phyloP scores from a whole-genome alignment of 371 early-diverging fungal species.

The Mucor racemosus region DNA sequence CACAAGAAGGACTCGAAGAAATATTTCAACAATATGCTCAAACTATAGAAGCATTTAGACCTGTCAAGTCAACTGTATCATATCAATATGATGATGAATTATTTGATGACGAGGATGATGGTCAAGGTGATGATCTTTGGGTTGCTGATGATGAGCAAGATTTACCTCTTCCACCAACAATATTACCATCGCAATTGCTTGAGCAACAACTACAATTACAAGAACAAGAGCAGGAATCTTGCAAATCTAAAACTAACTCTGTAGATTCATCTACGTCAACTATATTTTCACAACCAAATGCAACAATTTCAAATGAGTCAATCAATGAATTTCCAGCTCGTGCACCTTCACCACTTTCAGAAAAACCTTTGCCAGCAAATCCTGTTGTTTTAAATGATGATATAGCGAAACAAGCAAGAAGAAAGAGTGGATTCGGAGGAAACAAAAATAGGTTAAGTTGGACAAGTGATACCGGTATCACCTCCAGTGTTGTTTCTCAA shows the following conservation, averaged over 20 bases:
- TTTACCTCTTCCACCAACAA: neutral
- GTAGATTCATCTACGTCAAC: slow-evolving; percentile 8
- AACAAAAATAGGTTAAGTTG: slow-evolving; percentile 44
- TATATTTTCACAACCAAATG: slow-evolving; percentile 31
- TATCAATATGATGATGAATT: slow-evolving; percentile 31
- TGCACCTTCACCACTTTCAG: slow-evolving; percentile 21
- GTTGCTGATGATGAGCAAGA: slow-evolving; percentile 22
- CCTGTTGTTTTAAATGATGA: slow-evolving; percentile 18
- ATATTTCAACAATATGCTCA: slow-evolving; percentile 53
- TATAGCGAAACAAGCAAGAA: slow-evolving; percentile 21
- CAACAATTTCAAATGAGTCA: slow-evolving; percentile 26
- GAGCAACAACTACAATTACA: neutral
- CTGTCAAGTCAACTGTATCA: slow-evolving; percentile 20
- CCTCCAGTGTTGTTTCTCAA: slow-evolving; percentile 38
- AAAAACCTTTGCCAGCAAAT: slow-evolving; percentile 32
- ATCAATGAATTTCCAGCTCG: slow-evolving; percentile 16
- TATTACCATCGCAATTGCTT: neutral
- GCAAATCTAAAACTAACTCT: slow-evolving; percentile 7
- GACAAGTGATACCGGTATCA: slow-evolving; percentile 47
- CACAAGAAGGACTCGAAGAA: slow-evolving; percentile 50
- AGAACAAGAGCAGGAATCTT: neutral
- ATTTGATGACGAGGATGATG: slow-evolving; percentile 29
- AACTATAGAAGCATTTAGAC: slow-evolving; percentile 51
- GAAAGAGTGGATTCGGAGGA: slow-evolving; percentile 29
- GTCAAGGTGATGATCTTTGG: slow-evolving; percentile 25